Evolutionary conservation across 805 yeast genomes (phyloP), one percentile per base, ranked within the genome.

Genomic region (Ogataea pini): DNA sequence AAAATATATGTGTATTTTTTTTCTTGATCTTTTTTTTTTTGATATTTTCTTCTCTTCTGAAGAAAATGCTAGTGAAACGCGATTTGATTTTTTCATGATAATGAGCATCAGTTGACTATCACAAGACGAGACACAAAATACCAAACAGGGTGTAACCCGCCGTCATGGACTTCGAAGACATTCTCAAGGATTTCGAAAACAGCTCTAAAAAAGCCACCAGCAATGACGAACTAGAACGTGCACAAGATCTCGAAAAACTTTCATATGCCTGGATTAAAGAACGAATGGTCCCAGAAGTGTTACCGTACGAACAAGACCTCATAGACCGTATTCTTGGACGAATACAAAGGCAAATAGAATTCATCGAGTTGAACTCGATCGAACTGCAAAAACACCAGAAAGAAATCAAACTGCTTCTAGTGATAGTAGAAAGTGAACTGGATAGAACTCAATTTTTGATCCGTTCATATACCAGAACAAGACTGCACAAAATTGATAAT

Each of bases 361-460:
- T 78, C 47, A 82, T 92, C 32, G 92, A 86, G 58, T 74, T 81
- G 43, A 87, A 89, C 56, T 85, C 96, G 7, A 83, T 89, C 60
- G 91, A 86, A 47, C 71, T 86, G 32, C 87, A 86, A 44, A 80
- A 79, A 42, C 72, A 75, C 36, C 83, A 82, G 48, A 73, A 70
- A 44, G 88, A 85, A 52, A 82, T 83, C 66, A 91, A 91, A 61
- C 68, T 92, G 49, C 85, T 87, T 49, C 72, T 91, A 39, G 80
- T 94, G 71, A 79, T 95, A 19, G 83, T 92, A 57, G 99, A 94
- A 62, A 85, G 95, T 12, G 98, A 94, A 57, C 76, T 94, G 19
- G 98, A 94, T 59, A 72, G 99, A 48, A 79, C 89, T 25, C 89
- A 85, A 58, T 94, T 85, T 63, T 67, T 92, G 29, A 73, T 91